These are phyloP conservation scores for Erysiphe pulchra DNA, from an alignment of 2,329 filamentous ascomycete species.

Conservation along the genomic window DNA sequence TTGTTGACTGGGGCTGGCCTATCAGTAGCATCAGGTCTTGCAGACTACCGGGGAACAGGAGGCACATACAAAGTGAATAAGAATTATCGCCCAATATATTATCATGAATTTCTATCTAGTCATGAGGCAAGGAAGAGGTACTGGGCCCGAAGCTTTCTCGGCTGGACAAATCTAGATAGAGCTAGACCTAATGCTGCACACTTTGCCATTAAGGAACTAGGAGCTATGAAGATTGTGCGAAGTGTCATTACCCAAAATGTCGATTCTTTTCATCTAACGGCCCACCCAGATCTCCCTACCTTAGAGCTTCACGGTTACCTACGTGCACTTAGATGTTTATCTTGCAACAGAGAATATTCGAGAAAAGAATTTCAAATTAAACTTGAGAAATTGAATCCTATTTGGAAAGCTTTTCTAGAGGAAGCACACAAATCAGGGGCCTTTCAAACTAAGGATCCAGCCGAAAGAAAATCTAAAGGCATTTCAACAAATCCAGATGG, in stretches of 20 bases:
- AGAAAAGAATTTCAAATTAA: slow-evolving; percentile 52
- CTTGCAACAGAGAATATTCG: slow-evolving; percentile 46
- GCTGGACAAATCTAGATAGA: slow-evolving; percentile 60
- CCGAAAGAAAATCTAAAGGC: slow-evolving; percentile 38
- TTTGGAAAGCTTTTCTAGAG: slow-evolving; percentile 54
- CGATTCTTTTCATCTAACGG: slow-evolving; percentile 66
- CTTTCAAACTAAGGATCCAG: slow-evolving; percentile 50
- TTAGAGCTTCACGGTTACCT: slow-evolving; percentile 84
- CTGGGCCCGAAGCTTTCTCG: slow-evolving; percentile 85
- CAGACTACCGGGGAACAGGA: slow-evolving; percentile 72
- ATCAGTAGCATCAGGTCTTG: slow-evolving; percentile 74
- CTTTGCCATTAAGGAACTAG: slow-evolving; percentile 48
- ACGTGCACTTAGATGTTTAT: slow-evolving; percentile 54
- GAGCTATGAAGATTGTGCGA: slow-evolving; percentile 42
- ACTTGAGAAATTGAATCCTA: slow-evolving; percentile 56
- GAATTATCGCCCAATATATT: slow-evolving; percentile 76
- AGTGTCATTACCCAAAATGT: slow-evolving; percentile 88
- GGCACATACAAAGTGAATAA: slow-evolving; percentile 88
- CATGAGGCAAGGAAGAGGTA: slow-evolving; percentile 80
- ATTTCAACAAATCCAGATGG: slow-evolving; percentile 80
- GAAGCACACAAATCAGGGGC: slow-evolving; percentile 50
- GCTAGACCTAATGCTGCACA: slow-evolving; percentile 64
- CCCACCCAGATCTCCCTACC: slow-evolving; percentile 50
- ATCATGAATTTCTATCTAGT: slow-evolving; percentile 58
- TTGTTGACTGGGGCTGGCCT: slow-evolving; percentile 68